Conservation (phyloP, 805 yeast species). For the Debaryomyces tyrocola region DNA sequence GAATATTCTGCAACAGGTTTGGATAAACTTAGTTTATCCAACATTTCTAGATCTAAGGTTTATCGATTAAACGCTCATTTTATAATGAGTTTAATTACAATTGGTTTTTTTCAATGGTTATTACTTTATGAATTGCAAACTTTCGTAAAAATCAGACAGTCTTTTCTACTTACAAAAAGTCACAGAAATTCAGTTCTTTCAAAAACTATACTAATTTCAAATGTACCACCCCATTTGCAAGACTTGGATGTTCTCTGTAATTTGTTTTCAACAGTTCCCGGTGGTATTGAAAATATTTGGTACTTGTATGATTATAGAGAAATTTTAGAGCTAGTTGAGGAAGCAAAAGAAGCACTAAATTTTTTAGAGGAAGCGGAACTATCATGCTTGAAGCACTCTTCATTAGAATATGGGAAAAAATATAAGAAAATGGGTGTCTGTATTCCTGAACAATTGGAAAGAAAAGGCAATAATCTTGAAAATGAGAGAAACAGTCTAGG, state of each 20-base stretch:
- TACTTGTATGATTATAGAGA: constrained; percentile 41
- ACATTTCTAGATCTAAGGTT: constrained; percentile 55
- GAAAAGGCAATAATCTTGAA: background rate
- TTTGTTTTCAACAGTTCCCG: constrained; percentile 46
- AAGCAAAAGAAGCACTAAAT: constrained; percentile 25
- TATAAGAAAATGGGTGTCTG: background rate
- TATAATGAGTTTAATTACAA: constrained; percentile 52
- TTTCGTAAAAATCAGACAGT: constrained; percentile 50
- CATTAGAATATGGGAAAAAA: background rate
- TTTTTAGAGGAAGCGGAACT: constrained; percentile 29
- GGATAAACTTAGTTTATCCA: constrained; percentile 71
- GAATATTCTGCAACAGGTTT: constrained; percentile 46
- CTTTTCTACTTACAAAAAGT: constrained; percentile 30
- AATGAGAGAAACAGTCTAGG: background rate
- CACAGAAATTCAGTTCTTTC: constrained; percentile 26
- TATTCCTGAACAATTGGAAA: background rate
- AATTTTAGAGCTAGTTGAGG: constrained; percentile 16
- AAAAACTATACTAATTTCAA: constrained; percentile 41
- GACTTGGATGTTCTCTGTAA: constrained; percentile 22
- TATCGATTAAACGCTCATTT: constrained; percentile 61
- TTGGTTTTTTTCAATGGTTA: constrained; percentile 56
- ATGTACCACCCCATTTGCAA: constrained; percentile 41
- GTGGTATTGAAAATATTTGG: constrained; percentile 60
- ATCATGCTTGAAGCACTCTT: constrained; percentile 12
- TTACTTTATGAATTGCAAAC: constrained; percentile 56